Base-by-base conservation (phyloP, 192 early-diverging fungal species). In the Coemansia sp. region DNA sequence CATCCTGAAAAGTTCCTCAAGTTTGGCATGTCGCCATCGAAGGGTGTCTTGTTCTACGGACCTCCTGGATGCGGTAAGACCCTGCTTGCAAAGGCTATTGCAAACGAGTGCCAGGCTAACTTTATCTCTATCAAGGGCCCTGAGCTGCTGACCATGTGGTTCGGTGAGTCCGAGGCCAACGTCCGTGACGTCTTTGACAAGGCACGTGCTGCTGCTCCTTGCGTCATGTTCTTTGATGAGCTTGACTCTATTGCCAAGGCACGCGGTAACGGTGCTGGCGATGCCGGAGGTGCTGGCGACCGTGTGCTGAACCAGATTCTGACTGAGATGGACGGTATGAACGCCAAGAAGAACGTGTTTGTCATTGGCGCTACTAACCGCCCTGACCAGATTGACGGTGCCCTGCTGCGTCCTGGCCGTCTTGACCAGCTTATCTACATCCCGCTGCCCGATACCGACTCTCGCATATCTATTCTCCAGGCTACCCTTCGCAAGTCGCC, bases 141-240 rank as follows among this genome's bases (percentile, higher is more conserved):
- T 31, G 97, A 99, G 82, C 85, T 99, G 58, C 87, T 99, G 61
- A 98, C 95, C 60, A 99, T 98, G 97, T 99, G 95, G 95, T 97
- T 99, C 72, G 97, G 97, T 82, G 97, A 99, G 80, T 97, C 95
- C 7, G 97, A 99, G 77, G 95, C 96, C 64, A 98, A 98, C 70
- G 97, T 98, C 45, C 95, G 97, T 59, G 94, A 98, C 79, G 96
- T 99, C 40, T 99, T 99, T 86, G 96, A 98, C 85, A 96, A 97
- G 87, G 97, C 96, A 17, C 90, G 96, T 64, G 93, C 96, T 4
- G 96, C 96, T 32, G 92, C 96, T 11, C 97, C 97, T 32, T 99
- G 97, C 81, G 97, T 99, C 31, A 95, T 99, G 94, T 99, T 99
- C 93, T 99, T 99, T 88, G 97, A 99, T 66, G 97, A 99, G 85